Evolutionary conservation across 1,139 yeast genomes (phyloP), one percentile per base, ranked within the genome.

Genomic region (Blastobotrys persicus): DNA sequence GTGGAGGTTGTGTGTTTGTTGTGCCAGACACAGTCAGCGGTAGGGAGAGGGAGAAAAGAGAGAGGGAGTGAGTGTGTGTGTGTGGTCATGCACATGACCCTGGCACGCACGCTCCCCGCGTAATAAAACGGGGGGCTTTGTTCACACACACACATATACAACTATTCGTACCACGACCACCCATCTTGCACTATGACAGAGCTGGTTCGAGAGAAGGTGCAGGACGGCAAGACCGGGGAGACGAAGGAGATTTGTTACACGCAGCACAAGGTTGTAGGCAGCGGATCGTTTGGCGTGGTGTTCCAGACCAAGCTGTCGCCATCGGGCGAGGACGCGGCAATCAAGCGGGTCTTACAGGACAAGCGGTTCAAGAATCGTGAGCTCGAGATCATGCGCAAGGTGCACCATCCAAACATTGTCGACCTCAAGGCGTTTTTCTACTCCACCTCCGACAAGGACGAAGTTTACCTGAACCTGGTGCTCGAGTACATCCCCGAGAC

Each of bases 241-340:
- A 62, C 74, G 35, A 76, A 76, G 51, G 78, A 78, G 49, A 75
- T 87, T 52, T 79, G 78, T 54, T 86, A 85, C 70, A 80, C 88
- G 31, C 88, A 83, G 63, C 79, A 81, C 51, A 82, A 87, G 62
- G 91, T 91, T 76, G 95, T 91, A 46, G 98, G 98, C 14, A 95
- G 88, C 68, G 98, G 98, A 13, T 89, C 98, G 17, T 92, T 92
- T 73, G 98, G 98, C 3, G 92, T 89, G 31, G 98, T 92, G 26
- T 89, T 88, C 66, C 95, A 88, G 62, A 88, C 96, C 7, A 83
- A 80, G 54, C 76, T 92, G 42, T 68, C 80, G 57, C 92, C 95
- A 20, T 76, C 86, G 33, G 83, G 86, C 54, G 88, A 84, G 62
- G 72, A 73, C 45, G 95, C 94, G 20, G 99, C 98, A 50, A 88